phyloP scores from a whole-genome alignment of 306 rosid genomes.

The Vigna nakashimae region DNA sequence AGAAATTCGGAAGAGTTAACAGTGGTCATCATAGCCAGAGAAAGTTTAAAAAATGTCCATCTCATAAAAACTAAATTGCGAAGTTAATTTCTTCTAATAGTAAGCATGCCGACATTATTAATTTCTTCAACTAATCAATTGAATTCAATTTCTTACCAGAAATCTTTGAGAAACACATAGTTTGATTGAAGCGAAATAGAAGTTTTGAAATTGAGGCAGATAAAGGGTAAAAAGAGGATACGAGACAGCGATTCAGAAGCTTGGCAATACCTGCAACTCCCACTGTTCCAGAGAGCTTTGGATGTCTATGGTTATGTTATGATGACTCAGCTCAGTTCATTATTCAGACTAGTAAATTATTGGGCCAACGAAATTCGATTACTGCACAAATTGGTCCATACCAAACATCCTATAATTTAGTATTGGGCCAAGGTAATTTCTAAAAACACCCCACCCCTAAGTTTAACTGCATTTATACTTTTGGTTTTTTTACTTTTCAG shows the following conservation, averaged over 20 bases:
- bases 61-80: not conserved
- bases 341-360: too few species aligned
- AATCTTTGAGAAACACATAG: not conserved
- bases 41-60: not conserved
- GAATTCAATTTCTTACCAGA: conserved; percentile 9
- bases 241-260: not conserved
- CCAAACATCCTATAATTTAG: too few species aligned
- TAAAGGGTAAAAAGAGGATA: not conserved
- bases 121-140: not conserved
- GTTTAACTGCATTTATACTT: too few species aligned
- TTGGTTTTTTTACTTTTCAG: too few species aligned
- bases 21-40: not conserved
- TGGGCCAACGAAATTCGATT: too few species aligned
- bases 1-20: not conserved
- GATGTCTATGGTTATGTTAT: not conserved
- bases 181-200: not conserved
- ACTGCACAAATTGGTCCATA: too few species aligned
- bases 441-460: too few species aligned
- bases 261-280: not conserved
- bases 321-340: not conserved
- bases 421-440: too few species aligned
- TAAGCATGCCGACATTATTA: not conserved
- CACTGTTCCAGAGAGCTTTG: not conserved
- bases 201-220: not conserved
- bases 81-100: conserved; percentile 4